A percentile compares a stretch with the other conserved stretches of the same genome.
phyloP scores from a whole-genome alignment of 139 green algal species.

The Micractinium sp. region DNA sequence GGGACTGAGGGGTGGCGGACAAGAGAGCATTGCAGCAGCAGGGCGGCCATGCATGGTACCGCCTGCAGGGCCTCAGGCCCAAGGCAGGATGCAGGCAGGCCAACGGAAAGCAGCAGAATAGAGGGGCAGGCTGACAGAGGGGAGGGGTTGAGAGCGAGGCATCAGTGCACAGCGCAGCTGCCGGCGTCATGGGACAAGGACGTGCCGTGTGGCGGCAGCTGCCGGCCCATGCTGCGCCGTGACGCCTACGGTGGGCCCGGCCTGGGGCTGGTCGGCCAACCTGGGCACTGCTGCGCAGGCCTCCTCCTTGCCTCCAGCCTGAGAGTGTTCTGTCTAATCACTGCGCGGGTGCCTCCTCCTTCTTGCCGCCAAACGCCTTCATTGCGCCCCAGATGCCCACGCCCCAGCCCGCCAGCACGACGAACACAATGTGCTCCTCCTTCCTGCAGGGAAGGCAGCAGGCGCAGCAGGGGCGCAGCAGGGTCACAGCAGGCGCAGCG shows the following conservation, averaged over 20 bases:
- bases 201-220: background rate
- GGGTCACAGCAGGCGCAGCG: background rate
- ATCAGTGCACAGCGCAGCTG: background rate
- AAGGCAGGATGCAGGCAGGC: background rate
- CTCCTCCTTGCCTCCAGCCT: too few relatives aligned
- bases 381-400: conserved; percentile 55
- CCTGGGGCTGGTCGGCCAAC: too few relatives aligned
- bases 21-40: background rate
- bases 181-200: background rate
- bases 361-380: conserved; percentile 63
- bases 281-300: too few relatives aligned
- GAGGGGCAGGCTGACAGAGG: background rate
- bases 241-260: too few relatives aligned
- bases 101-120: background rate
- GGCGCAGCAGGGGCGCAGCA: background rate
- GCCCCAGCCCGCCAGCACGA: conserved; percentile 60
- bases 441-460: background rate
- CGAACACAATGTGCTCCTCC: conserved; percentile 61
- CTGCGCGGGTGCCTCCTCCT: conserved; percentile 42
- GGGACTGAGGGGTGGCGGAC: background rate
- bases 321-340: background rate
- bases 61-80: background rate
- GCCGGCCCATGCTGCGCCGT: too few relatives aligned
- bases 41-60: background rate
- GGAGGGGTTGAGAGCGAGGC: background rate